phyloP scores from a whole-genome alignment of 1,284 basidiomycete species.

The Irpex sp. region DNA sequence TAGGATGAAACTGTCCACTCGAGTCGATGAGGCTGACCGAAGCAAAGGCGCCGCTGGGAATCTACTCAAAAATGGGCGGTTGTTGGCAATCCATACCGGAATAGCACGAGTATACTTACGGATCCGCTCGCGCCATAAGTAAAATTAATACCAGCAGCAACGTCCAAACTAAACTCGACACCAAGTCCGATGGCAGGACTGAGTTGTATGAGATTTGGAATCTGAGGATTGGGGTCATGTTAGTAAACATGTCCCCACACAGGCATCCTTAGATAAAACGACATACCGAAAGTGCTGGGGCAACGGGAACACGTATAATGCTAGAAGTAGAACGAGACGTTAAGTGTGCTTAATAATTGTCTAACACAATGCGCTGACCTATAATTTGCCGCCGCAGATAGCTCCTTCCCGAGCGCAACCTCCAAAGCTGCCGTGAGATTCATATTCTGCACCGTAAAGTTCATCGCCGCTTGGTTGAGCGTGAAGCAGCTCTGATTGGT shows the following conservation, averaged over 20 bases:
- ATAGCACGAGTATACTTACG: background rate
- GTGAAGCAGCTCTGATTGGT: constrained; percentile 5
- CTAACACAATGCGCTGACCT: background rate
- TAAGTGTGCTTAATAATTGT: no score
- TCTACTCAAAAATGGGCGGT: background rate
- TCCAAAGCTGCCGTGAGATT: constrained; percentile 7
- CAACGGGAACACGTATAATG: background rate
- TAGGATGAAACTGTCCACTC: constrained; percentile 6
- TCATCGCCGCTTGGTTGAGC: constrained; percentile 6
- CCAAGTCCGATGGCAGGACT: constrained; percentile 8
- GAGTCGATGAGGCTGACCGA: constrained; percentile 9
- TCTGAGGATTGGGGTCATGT: background rate
- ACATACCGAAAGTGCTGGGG: background rate
- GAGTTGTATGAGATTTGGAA: constrained; percentile 8
- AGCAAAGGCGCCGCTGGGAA: constrained; percentile 9
- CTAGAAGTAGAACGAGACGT: background rate
- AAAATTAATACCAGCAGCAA: constrained; percentile 7
- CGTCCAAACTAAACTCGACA: constrained; percentile 6
- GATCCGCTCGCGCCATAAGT: constrained; percentile 5
- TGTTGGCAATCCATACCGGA: no score
- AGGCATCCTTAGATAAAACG: background rate
- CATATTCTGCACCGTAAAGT: constrained; percentile 9
- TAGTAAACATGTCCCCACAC: no score
- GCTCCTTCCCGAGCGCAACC: constrained; percentile 3
- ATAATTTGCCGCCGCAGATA: constrained; percentile 1